phyloP scores from a whole-genome alignment of 2,329 filamentous ascomycete species.

The Leptographium flavum region DNA sequence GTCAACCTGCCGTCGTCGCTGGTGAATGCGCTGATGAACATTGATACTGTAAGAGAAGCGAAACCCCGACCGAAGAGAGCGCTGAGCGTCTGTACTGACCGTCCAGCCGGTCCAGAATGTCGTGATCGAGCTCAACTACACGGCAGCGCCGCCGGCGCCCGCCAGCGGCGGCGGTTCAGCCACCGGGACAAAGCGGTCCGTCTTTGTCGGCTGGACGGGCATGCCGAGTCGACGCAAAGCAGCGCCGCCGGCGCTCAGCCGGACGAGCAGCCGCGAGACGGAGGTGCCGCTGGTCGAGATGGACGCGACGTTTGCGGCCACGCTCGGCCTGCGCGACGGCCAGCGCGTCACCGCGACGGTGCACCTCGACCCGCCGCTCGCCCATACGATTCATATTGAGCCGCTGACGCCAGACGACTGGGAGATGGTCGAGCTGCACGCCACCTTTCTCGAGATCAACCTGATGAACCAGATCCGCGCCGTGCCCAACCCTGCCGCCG shows the following conservation, averaged over 20 bases:
- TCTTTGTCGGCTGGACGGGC: constrained; percentile 92
- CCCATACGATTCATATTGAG: constrained; percentile 93
- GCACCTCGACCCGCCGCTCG: constrained; percentile 79
- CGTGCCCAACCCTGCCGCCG: constrained; percentile 70
- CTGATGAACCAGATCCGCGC: constrained; percentile 86
- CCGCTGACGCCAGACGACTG: constrained; percentile 90
- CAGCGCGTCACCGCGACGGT: constrained; percentile 60
- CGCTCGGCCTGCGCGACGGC: constrained; percentile 65
- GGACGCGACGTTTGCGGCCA: constrained; percentile 68
- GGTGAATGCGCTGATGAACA: constrained; percentile 71
- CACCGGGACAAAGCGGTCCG: constrained; percentile 36
- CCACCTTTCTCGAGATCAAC: constrained; percentile 88
- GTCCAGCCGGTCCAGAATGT: constrained; percentile 86
- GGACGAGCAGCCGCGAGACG: constrained; percentile 42
- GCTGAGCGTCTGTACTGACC: too few relatives aligned
- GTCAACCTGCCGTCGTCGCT: constrained; percentile 82
- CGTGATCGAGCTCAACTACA: constrained; percentile 77
- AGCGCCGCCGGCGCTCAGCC: constrained; percentile 40
- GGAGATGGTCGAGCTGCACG: constrained; percentile 98
- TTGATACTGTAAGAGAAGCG: constrained; percentile 64
- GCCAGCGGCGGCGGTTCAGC: constrained; percentile 24
- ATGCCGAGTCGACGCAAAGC: constrained; percentile 86
- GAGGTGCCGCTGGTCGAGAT: constrained; percentile 71
- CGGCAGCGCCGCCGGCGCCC: constrained; percentile 37
- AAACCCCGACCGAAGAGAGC: too few relatives aligned